phyloP scores from a whole-genome alignment of 1,284 basidiomycete genomes.

The Papiliotrema nemorosa region DNA sequence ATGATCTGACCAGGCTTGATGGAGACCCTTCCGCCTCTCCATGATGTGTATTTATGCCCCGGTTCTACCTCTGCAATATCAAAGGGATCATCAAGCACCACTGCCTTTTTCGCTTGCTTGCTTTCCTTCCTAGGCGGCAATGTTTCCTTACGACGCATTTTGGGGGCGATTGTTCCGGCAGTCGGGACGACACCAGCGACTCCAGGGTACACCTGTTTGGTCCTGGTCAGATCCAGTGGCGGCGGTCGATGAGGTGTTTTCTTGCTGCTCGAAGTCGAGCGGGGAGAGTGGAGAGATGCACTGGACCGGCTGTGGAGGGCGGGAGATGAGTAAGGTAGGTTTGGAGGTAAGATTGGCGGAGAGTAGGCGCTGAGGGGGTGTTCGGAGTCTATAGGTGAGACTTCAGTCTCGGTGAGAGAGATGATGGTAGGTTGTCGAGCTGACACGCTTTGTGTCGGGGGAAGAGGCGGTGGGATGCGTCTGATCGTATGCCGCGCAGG shows the following conservation, averaged over 20 bases:
- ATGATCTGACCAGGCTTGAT: conserved; percentile 32
- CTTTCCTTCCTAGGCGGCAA: neutral
- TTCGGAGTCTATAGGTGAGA: conserved; percentile 23
- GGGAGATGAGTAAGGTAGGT: neutral
- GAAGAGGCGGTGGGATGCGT: conserved; percentile 11
- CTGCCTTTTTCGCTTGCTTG: neutral
- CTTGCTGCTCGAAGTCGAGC: neutral
- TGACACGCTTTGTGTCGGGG: conserved; percentile 8
- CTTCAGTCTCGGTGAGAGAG: conserved; percentile 4
- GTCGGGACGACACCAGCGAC: conserved; percentile 3
- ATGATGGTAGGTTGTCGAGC: conserved; percentile 18
- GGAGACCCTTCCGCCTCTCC: conserved; percentile 34
- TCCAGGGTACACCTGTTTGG: conserved; percentile 14
- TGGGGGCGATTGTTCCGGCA: neutral
- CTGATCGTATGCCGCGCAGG: conserved; percentile 34
- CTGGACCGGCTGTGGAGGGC: neutral
- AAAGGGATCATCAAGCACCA: conserved; percentile 20
- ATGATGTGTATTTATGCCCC: conserved; percentile 32
- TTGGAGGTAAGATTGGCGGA: conserved; percentile 3
- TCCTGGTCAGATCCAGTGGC: conserved; percentile 27
- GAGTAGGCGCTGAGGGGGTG: conserved; percentile 9
- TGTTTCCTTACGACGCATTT: conserved; percentile 5
- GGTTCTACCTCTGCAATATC: conserved; percentile 28
- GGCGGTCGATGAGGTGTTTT: conserved; percentile 16
- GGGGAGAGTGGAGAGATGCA: neutral